Conservation (phyloP, 441 rosid genomes). For the Adansonia rubrostipa region DNA sequence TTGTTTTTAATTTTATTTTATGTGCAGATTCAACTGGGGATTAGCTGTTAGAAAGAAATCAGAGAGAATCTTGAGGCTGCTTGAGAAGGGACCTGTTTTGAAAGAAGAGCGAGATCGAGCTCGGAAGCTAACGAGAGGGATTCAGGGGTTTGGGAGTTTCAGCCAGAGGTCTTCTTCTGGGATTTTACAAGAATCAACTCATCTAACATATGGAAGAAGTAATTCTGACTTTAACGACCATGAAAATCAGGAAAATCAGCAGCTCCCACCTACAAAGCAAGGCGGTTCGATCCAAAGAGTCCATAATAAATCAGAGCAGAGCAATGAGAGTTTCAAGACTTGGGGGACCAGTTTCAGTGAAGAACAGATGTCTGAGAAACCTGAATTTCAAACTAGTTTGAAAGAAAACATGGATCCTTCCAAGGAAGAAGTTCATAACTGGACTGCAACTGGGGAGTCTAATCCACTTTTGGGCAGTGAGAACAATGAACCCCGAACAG, state of each 20-base stretch:
- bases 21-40: constrained; percentile 90
- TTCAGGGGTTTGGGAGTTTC: constrained; percentile 89
- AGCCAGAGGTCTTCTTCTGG: constrained; percentile 48
- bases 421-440: constrained; percentile 39
- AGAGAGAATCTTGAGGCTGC: constrained; percentile 63
- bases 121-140: constrained; percentile 78
- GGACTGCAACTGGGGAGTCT: constrained; percentile 42
- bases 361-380: constrained; percentile 31
- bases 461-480: constrained; percentile 45
- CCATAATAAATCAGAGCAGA: constrained; percentile 25
- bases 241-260: constrained; percentile 46
- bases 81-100: constrained; percentile 64
- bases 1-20: constrained; percentile 5
- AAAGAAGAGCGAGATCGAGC: constrained; percentile 80
- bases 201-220: constrained; percentile 46
- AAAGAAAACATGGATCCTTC: constrained; percentile 50
- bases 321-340: constrained; percentile 14
- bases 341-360: constrained; percentile 13
- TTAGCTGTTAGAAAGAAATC: constrained; percentile 78
- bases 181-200: constrained; percentile 44
- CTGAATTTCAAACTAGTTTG: constrained; percentile 33
- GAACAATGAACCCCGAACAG: constrained; percentile 30
- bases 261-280: constrained; percentile 14
- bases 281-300: constrained; percentile 23
- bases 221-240: constrained; percentile 54